Percentiles rank a stretch among this genome's conserved stretches.
phyloP scores from a whole-genome alignment of 331 rosid genomes.

The Ulmus americana region DNA sequence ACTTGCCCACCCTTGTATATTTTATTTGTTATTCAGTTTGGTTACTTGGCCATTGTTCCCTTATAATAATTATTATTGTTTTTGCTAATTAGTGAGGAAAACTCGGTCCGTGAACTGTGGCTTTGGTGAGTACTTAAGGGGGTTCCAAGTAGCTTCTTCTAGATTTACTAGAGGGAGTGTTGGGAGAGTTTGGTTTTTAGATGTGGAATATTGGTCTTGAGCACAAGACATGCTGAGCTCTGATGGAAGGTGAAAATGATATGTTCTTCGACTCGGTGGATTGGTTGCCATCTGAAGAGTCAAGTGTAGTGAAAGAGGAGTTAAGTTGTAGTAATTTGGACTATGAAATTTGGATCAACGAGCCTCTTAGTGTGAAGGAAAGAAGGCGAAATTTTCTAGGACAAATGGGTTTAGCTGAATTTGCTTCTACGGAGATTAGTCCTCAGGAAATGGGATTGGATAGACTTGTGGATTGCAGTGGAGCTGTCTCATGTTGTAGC shows the following conservation, averaged over 20 bases:
- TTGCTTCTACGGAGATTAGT: slow-evolving; percentile 26
- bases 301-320: slow-evolving; percentile 21
- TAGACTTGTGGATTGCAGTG: slow-evolving; percentile 42
- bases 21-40: slow-evolving; percentile 24
- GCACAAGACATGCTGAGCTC: slow-evolving; percentile 70
- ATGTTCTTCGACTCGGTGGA: slow-evolving; percentile 71
- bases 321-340: slow-evolving; percentile 22
- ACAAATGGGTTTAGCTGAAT: slow-evolving; percentile 44
- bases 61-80: slow-evolving; percentile 3
- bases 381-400: slow-evolving; percentile 54
- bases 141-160: slow-evolving; percentile 12
- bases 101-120: slow-evolving; percentile 45
- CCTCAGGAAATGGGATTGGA: slow-evolving; percentile 30
- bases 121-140: slow-evolving; percentile 30
- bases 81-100: slow-evolving; percentile 28
- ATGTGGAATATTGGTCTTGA: slow-evolving; percentile 45
- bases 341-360: slow-evolving; percentile 60
- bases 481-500: slow-evolving; percentile 33
- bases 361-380: slow-evolving; percentile 67
- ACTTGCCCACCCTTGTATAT: slow-evolving; percentile 27
- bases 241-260: slow-evolving; percentile 43
- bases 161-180: slow-evolving; percentile 21
- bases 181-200: slow-evolving; percentile 27
- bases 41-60: slow-evolving; percentile 15
- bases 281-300: slow-evolving; percentile 42